These are phyloP conservation scores for Phytophthora hybrid DNA, from an alignment of 352 stramenopile species.

Conservation along the genomic window DNA sequence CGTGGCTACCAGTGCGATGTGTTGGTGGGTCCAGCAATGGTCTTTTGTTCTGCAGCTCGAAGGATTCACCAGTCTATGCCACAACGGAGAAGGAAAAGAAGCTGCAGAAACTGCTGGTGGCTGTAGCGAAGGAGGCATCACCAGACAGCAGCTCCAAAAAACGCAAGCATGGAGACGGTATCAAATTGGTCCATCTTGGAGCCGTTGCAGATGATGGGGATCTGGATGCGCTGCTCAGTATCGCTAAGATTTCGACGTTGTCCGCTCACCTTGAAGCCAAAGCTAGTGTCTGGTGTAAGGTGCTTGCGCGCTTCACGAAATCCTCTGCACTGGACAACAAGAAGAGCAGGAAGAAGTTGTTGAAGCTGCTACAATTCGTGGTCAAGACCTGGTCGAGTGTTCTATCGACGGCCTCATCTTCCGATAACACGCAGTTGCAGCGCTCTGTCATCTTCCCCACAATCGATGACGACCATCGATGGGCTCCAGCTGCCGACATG, in stretches of 20 bases:
- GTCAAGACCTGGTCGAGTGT: slow-evolving; percentile 38
- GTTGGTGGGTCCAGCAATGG: slow-evolving; percentile 15
- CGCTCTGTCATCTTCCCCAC: slow-evolving; percentile 44
- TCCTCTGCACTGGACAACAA: slow-evolving; percentile 25
- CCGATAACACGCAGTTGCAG: slow-evolving; percentile 32
- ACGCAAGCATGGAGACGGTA: slow-evolving; percentile 8
- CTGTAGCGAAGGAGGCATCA: slow-evolving; percentile 31
- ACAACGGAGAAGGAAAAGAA: slow-evolving; percentile 44
- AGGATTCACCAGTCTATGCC: slow-evolving; percentile 44
- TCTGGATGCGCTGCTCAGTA: slow-evolving; percentile 46
- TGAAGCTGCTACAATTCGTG: slow-evolving; percentile 38
- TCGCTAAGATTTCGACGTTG: slow-evolving; percentile 45
- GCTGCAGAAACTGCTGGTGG: slow-evolving; percentile 49
- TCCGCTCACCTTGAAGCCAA: slow-evolving; percentile 35
- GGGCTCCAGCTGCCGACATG: slow-evolving; percentile 42
- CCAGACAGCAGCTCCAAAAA: slow-evolving; percentile 3
- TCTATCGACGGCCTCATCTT: slow-evolving; percentile 16
- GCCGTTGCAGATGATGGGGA: slow-evolving; percentile 18
- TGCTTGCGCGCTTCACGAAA: slow-evolving; percentile 22
- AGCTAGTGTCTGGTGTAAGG: slow-evolving; percentile 47
- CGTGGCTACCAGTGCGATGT: slow-evolving; percentile 48
- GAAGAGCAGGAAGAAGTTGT: slow-evolving; percentile 38
- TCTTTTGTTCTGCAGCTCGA: slow-evolving; percentile 34
- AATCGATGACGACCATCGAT: slow-evolving; percentile 26
- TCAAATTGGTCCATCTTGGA: slow-evolving; percentile 48